phyloP scores from a whole-genome alignment of 306 rosid species.

The Macrotyloma uniflorum region DNA sequence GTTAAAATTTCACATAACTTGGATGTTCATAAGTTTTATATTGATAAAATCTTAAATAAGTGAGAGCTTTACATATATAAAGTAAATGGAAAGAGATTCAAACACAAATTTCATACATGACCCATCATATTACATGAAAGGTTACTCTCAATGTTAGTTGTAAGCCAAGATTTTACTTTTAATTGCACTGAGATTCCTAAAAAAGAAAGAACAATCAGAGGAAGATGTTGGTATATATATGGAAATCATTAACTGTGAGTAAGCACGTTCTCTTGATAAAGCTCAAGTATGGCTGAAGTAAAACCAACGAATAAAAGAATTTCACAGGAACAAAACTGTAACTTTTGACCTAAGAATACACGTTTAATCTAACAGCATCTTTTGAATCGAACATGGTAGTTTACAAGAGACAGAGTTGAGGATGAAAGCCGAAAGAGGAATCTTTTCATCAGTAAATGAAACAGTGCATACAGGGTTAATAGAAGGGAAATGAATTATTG shows the following conservation, averaged over 20 bases:
- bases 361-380: background rate
- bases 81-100: background rate
- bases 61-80: no score
- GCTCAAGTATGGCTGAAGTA: background rate
- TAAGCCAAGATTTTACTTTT: no score
- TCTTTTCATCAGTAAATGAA: conserved; percentile 8
- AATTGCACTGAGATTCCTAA: background rate
- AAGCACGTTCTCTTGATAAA: background rate
- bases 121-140: background rate
- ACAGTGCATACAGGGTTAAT: background rate
- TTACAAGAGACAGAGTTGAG: background rate
- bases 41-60: no score
- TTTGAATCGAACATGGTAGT: background rate
- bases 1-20: no score
- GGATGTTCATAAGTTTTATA: no score
- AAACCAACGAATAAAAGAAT: background rate
- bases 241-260: background rate
- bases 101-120: background rate
- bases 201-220: background rate
- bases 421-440: background rate
- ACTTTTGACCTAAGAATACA: background rate
- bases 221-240: background rate
- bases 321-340: background rate
- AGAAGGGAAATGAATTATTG: no score
- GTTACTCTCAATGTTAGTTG: no score